Conservation (phyloP, 257 asterid species). For the Solanum boliviense region DNA sequence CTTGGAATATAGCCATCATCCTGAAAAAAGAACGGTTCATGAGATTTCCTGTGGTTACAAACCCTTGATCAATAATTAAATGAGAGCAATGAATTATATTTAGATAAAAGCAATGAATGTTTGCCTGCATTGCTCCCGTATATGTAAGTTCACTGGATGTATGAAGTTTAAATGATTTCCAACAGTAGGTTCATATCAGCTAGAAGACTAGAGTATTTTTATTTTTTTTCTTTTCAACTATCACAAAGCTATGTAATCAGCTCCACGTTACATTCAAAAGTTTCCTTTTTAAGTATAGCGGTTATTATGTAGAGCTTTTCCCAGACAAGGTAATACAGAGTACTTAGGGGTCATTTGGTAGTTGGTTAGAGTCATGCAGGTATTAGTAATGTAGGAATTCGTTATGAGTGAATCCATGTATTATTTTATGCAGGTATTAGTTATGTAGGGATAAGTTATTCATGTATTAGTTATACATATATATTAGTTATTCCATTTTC, state of each 20-base stretch:
- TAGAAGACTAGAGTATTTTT: neutral
- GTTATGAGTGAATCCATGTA: neutral
- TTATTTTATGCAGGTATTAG: no score
- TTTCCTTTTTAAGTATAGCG: neutral
- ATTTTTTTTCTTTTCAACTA: neutral
- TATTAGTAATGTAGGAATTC: neutral
- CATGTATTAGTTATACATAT: neutral
- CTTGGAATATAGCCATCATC: slow-evolving; percentile 93
- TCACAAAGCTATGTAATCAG: neutral
- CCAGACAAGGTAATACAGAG: neutral
- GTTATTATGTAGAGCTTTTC: neutral
- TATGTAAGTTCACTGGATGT: neutral
- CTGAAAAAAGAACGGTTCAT: slow-evolving; percentile 19
- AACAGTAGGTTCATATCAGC: neutral
- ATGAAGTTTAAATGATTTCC: neutral
- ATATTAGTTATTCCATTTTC: neutral
- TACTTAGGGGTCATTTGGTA: neutral
- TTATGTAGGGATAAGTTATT: neutral
- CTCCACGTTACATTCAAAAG: neutral
- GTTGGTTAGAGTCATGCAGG: neutral
- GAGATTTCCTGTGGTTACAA: neutral
- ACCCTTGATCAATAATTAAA: neutral
- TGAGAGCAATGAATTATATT: neutral
- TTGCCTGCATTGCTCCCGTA: neutral
- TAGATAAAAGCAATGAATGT: neutral